Percentiles rank a stretch among this genome's conserved stretches.
phyloP scores from a whole-genome alignment of 352 stramenopile genomes.

The Phytopythium helicoides region DNA sequence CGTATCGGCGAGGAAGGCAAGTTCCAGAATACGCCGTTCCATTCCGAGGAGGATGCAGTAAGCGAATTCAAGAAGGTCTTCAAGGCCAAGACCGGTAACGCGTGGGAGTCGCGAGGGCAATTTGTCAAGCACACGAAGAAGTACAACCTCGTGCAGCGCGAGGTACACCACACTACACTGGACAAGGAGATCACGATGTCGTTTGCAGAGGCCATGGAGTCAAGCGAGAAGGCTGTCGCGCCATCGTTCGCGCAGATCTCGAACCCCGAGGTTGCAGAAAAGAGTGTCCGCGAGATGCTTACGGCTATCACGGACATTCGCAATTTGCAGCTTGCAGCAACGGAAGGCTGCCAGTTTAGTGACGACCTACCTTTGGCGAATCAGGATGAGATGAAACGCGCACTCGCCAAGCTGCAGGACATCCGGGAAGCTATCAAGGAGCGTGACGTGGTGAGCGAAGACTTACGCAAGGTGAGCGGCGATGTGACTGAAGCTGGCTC shows the following conservation, averaged over 20 bases:
- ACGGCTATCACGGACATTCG: slow-evolving; percentile 69
- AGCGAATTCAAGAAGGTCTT: slow-evolving; percentile 84
- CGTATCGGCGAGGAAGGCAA: slow-evolving; percentile 70
- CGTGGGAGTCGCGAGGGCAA: slow-evolving; percentile 42
- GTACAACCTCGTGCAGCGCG: slow-evolving; percentile 72
- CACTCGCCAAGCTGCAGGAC: slow-evolving; percentile 41
- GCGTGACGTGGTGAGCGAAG: slow-evolving; percentile 44
- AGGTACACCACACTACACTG: slow-evolving; percentile 53
- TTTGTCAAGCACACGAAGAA: slow-evolving; percentile 70
- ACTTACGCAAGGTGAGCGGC: slow-evolving; percentile 42
- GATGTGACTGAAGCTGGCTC: slow-evolving; percentile 45
- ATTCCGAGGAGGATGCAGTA: slow-evolving; percentile 41
- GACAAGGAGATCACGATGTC: slow-evolving; percentile 51
- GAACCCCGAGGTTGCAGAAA: slow-evolving; percentile 23
- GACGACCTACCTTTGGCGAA: slow-evolving; percentile 60
- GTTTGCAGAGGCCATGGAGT: slow-evolving; percentile 36
- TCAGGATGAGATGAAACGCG: slow-evolving; percentile 44
- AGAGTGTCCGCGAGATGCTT: slow-evolving; percentile 49
- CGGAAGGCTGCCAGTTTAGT: slow-evolving; percentile 43
- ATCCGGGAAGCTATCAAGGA: slow-evolving; percentile 52
- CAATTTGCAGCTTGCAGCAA: slow-evolving; percentile 64
- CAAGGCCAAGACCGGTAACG: slow-evolving; percentile 65
- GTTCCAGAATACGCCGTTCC: slow-evolving; percentile 77
- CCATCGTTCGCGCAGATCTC: slow-evolving; percentile 25
- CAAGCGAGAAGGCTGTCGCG: slow-evolving; percentile 8